A percentile compares a stretch with the other conserved stretches of the same genome.
phyloP scores from a whole-genome alignment of 2,329 filamentous ascomycete species.

The Apiospora hydei region DNA sequence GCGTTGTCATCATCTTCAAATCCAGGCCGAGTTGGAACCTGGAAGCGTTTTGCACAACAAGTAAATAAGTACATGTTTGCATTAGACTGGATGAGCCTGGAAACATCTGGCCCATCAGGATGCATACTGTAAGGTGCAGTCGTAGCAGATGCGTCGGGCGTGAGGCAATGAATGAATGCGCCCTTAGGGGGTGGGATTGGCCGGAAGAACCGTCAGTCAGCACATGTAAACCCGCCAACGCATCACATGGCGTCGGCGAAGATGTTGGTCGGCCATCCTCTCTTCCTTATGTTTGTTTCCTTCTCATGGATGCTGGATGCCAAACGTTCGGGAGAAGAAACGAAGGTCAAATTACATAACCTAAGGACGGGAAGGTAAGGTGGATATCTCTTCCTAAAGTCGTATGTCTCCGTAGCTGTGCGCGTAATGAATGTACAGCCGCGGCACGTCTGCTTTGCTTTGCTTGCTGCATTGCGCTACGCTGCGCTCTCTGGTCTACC shows the following conservation, averaged over 20 bases:
- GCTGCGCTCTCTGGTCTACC: neutral
- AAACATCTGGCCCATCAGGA: neutral
- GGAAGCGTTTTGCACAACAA: neutral
- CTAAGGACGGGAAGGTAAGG: neutral
- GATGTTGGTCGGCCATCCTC: neutral
- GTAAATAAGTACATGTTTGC: neutral
- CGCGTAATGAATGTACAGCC: neutral
- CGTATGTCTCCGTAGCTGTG: neutral
- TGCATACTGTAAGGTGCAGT: neutral
- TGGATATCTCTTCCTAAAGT: neutral
- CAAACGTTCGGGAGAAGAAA: neutral
- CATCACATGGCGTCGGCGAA: neutral
- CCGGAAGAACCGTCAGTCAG: neutral
- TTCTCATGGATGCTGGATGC: too few species aligned
- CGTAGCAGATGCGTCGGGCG: neutral
- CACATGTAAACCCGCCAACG: slow-evolving; percentile 11
- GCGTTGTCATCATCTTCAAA: neutral
- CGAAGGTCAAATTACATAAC: neutral
- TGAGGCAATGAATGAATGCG: neutral
- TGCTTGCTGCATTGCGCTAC: neutral
- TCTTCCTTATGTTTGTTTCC: neutral
- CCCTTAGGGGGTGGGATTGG: neutral
- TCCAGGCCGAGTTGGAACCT: neutral
- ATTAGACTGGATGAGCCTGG: neutral
- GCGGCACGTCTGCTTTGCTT: neutral